These are phyloP conservation scores for Triticum dicoccoides DNA, from an alignment of 176 grass and related monocot species.

Conservation along the genomic window DNA sequence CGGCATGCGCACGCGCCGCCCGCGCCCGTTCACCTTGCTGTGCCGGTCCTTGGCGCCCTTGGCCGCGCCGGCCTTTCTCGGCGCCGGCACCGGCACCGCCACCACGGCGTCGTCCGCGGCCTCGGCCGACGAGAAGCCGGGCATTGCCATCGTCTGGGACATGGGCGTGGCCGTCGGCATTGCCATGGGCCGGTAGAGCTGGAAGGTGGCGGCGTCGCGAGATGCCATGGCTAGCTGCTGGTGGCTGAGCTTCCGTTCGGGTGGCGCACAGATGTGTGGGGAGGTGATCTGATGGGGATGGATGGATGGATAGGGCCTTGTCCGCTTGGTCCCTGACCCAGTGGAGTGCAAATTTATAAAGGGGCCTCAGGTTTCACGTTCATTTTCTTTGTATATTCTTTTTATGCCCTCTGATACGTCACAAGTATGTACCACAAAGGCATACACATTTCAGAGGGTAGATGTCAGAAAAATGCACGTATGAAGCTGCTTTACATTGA, in stretches of 20 bases:
- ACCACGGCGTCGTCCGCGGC: neutral
- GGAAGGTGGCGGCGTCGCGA: conserved; percentile 42
- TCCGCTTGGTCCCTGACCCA: conserved; percentile 18
- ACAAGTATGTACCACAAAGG: neutral
- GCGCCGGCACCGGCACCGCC: neutral
- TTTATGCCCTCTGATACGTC: neutral
- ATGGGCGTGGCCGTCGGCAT: neutral
- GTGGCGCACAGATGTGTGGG: conserved; percentile 9
- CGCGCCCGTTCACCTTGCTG: conserved; percentile 94
- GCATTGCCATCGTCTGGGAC: conserved; percentile 5
- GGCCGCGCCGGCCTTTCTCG: conserved; percentile 19
- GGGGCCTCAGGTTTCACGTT: neutral
- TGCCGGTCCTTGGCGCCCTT: conserved; percentile 73
- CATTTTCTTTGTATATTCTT: neutral
- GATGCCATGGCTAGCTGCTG: conserved; percentile 27
- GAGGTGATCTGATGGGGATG: conserved; percentile 4
- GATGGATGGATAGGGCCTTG: conserved; percentile 34
- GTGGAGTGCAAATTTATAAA: conserved; percentile 29
- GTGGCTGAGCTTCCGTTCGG: conserved; percentile 3
- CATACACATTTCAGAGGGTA: neutral
- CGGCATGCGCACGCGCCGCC: conserved; percentile 92
- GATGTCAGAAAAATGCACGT: neutral
- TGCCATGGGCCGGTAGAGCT: conserved; percentile 33
- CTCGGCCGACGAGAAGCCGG: neutral
- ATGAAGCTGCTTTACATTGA: neutral